Conservation (phyloP, 768 basidiomycete species). For the Dendrothele bispora region DNA sequence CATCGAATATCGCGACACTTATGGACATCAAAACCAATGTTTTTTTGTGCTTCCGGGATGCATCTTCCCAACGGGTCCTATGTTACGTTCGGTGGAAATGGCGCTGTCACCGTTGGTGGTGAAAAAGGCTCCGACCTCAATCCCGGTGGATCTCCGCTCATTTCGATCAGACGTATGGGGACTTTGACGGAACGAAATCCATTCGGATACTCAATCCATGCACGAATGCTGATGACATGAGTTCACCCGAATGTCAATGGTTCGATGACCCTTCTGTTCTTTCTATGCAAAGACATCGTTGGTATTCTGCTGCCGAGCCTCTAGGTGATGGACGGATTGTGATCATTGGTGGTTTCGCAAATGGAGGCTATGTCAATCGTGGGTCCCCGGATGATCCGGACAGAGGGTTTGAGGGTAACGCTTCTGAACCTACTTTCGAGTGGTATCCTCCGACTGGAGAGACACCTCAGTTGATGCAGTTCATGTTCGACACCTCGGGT, state of each 20-base stretch:
- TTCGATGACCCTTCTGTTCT: constrained; percentile 65
- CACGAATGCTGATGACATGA: constrained; percentile 43
- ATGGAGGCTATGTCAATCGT: constrained; percentile 78
- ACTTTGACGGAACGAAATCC: constrained; percentile 77
- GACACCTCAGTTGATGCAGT: constrained; percentile 54
- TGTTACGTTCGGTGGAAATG: constrained; percentile 76
- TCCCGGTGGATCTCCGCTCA: constrained; percentile 43
- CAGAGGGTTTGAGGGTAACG: constrained; percentile 61
- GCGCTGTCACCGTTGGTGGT: constrained; percentile 69
- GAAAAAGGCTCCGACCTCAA: constrained; percentile 51
- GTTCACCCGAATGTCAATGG: constrained; percentile 61
- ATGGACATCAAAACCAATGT: constrained; percentile 77
- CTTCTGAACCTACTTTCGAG: constrained; percentile 80
- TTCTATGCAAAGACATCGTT: constrained; percentile 66
- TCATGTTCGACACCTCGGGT: constrained; percentile 71
- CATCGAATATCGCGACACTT: constrained; percentile 51
- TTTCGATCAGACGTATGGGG: constrained; percentile 69
- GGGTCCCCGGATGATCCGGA: constrained; percentile 72
- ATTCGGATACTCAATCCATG: constrained; percentile 87
- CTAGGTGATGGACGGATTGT: constrained; percentile 76
- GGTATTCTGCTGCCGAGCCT: constrained; percentile 79
- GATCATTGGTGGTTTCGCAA: constrained; percentile 79
- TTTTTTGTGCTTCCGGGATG: constrained; percentile 85
- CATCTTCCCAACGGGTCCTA: constrained; percentile 80
- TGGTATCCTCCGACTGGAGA: constrained; percentile 68